These are phyloP conservation scores for Maudiozyma barnettii DNA, from an alignment of 805 yeast genomes.

Conservation along the genomic window DNA sequence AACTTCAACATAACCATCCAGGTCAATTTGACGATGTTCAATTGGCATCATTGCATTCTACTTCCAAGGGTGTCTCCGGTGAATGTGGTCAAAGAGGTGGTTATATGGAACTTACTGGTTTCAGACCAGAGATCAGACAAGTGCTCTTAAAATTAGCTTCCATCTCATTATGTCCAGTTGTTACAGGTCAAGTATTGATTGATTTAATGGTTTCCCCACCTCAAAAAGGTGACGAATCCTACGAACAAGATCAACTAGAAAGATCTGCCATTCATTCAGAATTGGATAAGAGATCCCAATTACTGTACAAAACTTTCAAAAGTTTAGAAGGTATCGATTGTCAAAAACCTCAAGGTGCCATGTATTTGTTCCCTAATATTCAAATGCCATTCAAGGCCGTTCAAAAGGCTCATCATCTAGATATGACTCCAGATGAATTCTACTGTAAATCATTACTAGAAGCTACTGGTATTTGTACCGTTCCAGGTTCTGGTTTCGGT, in stretches of 20 bases:
- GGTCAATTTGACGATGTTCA: slow-evolving; percentile 64
- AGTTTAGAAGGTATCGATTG: slow-evolving; percentile 76
- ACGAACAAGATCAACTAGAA: slow-evolving; percentile 55
- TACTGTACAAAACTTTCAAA: slow-evolving; percentile 60
- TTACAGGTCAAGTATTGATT: slow-evolving; percentile 86
- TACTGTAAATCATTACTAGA: slow-evolving; percentile 81
- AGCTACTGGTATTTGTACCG: slow-evolving; percentile 89
- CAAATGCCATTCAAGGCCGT: slow-evolving; percentile 55
- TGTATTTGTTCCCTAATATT: slow-evolving; percentile 88
- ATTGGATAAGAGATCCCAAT: slow-evolving; percentile 52
- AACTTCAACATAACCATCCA: slow-evolving; percentile 46
- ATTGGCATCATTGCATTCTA: slow-evolving; percentile 90
- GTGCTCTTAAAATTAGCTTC: slow-evolving; percentile 79
- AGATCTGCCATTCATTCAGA: slow-evolving; percentile 50
- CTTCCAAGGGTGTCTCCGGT: slow-evolving; percentile 94
- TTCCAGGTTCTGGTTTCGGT: slow-evolving; percentile 96
- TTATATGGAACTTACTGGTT: slow-evolving; percentile 87
- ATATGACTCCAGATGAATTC: slow-evolving; percentile 69
- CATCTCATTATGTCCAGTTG: slow-evolving; percentile 88
- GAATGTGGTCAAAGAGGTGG: slow-evolving; percentile 99
- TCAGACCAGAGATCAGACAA: slow-evolving; percentile 56
- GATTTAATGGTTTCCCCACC: slow-evolving; percentile 96
- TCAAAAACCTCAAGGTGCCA: slow-evolving; percentile 91
- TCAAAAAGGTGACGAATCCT: slow-evolving; percentile 62
- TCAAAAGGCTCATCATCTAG: slow-evolving; percentile 46